Base-by-base conservation (phyloP, 805 yeast species). In the Yamadazyma sp. region DNA sequence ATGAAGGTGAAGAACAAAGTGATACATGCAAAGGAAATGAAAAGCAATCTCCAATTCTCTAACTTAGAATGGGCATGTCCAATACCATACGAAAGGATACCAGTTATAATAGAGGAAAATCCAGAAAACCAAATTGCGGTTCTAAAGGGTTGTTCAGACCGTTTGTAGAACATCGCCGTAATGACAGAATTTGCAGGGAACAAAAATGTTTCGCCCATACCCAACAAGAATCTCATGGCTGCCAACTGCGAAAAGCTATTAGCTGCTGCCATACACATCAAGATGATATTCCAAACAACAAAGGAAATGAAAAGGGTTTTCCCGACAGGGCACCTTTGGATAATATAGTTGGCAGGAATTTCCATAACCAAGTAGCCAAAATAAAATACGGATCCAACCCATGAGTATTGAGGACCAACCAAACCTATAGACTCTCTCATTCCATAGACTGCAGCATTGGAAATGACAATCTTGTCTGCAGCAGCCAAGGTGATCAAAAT, bases 1-100 rank as follows among this genome's bases (percentile, higher is more conserved):
- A 70, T 36, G 10, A 71, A 36, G 5, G 83, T 84, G 13, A 77
- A 50, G 10, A 73, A 52, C 5, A 80, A 54, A 2, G 87, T 80
- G 36, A 78, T 66, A 4, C 67, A 50, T 14, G 91, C 91, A 33
- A 76, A 71, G 18, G 79, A 62, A 35, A 84, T 59, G 53, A 72
- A 84, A 3, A 80, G 52, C 11, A 77, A 53, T 51, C 74, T 77
- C 90, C 90, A 84, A 5, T 80, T 67, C 3, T 59, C 64, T 6
- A 78, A 55, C 19, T 61, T 37, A 52, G 68, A 71, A 9, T 53
- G 36, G 10, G 55, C 59, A 14, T 57, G 62, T 9, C 60, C 61
- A 15, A 62, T 28, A 10, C 64, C 70, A 41, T 48, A 52, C 27
- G 50, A 49, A 20, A 67, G 48, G n/a, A 64, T 48, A 1, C 70